phyloP scores from a whole-genome alignment of 768 basidiomycete genomes.

The Lyophyllum atratum region DNA sequence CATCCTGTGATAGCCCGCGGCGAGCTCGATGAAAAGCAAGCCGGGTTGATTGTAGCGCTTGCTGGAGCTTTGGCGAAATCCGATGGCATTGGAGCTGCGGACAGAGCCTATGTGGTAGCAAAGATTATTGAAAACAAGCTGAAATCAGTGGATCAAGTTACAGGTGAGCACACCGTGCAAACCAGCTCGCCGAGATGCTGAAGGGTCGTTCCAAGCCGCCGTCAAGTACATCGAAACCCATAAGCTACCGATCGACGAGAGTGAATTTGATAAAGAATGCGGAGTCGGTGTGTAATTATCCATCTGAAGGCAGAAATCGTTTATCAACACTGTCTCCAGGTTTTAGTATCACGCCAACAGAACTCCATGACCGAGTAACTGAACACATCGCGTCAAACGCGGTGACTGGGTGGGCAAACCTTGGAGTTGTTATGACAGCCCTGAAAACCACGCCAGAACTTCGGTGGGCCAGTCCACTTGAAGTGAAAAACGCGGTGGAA shows the following conservation, averaged over 20 bases:
- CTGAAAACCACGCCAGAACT: slow-evolving; percentile 63
- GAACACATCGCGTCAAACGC: slow-evolving; percentile 58
- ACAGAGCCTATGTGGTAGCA: slow-evolving; percentile 62
- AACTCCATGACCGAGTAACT: slow-evolving; percentile 57
- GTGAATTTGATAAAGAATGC: slow-evolving; percentile 74
- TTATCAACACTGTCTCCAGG: slow-evolving; percentile 45
- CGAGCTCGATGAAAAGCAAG: slow-evolving; percentile 78
- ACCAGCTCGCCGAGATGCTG: neutral
- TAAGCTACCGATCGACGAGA: slow-evolving; percentile 60
- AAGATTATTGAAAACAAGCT: slow-evolving; percentile 73
- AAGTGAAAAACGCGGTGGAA: slow-evolving; percentile 83
- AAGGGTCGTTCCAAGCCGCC: slow-evolving; percentile 54
- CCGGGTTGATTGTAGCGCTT: slow-evolving; percentile 66
- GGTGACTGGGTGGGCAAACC: slow-evolving; percentile 71
- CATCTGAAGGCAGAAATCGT: neutral
- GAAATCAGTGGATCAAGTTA: slow-evolving; percentile 83
- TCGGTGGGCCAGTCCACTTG: slow-evolving; percentile 83
- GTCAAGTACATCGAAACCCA: slow-evolving; percentile 71
- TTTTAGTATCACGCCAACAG: slow-evolving; percentile 70
- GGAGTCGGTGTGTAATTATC: slow-evolving; percentile 76
- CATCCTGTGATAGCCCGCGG: slow-evolving; percentile 44
- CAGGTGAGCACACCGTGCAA: slow-evolving; percentile 52
- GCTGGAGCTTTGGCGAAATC: slow-evolving; percentile 63
- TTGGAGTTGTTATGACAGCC: slow-evolving; percentile 66
- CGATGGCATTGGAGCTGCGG: slow-evolving; percentile 46